Evolutionary conservation across 371 early-diverging fungal genomes (phyloP).

Genomic region (Sporodiniella umbellata): DNA sequence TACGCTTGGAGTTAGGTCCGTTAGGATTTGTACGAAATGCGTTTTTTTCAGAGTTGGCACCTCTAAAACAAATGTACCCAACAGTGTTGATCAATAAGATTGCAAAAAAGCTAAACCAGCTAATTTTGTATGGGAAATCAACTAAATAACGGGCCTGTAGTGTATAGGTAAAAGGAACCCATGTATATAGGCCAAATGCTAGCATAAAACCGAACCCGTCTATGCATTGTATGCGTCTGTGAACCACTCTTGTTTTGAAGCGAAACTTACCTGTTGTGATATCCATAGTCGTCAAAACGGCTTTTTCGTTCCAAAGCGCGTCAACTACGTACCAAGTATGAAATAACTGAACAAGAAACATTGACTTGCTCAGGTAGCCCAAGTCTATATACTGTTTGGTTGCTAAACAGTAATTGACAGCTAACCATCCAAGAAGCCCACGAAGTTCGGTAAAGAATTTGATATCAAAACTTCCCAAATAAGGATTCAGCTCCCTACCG

Average conservation of each 20-base stretch:
- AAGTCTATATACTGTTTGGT: conserved; percentile 71
- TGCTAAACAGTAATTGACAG: conserved; percentile 73
- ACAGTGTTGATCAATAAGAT: conserved; percentile 57
- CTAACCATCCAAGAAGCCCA: conserved; percentile 80
- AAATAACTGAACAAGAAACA: conserved; percentile 71
- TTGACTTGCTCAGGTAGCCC: conserved; percentile 71
- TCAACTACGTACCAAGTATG: conserved; percentile 86
- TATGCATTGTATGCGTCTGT: neutral
- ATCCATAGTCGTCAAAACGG: conserved; percentile 94
- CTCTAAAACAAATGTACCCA: conserved; percentile 85
- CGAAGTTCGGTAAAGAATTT: conserved; percentile 92
- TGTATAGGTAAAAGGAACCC: conserved; percentile 89
- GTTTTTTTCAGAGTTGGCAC: conserved; percentile 87
- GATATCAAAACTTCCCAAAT: conserved; percentile 79
- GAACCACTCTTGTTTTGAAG: neutral
- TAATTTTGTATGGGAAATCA: conserved; percentile 58
- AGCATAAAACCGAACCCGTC: conserved; percentile 97
- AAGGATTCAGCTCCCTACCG: conserved; percentile 87
- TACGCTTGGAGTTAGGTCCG: conserved; percentile 60
- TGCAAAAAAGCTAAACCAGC: conserved; percentile 23
- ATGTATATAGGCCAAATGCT: conserved; percentile 81
- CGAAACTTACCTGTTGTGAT: conserved; percentile 52
- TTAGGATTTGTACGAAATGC: conserved; percentile 76
- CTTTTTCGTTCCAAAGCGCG: conserved; percentile 73
- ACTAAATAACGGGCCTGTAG: conserved; percentile 88